These are phyloP conservation scores for Aspergillus brunneoviolaceus DNA, from an alignment of 2,329 filamentous ascomycete species.

Conservation along the genomic window DNA sequence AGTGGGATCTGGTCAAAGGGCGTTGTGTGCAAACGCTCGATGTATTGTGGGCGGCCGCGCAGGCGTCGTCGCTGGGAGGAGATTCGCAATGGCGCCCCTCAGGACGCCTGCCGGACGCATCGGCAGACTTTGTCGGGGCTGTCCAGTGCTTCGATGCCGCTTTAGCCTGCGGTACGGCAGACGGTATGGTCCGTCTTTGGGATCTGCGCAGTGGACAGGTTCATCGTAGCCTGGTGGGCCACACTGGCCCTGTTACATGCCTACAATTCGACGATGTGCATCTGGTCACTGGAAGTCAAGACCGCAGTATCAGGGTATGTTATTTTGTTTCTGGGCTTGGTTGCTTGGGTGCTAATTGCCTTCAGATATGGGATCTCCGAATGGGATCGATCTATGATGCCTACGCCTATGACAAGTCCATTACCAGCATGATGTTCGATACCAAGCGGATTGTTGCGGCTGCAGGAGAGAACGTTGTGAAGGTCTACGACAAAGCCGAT, in stretches of 20 bases:
- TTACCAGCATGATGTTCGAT: constrained; percentile 98
- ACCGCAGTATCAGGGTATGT: constrained; percentile 89
- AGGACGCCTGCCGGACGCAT: constrained; percentile 60
- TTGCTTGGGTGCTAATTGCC: constrained; percentile 20
- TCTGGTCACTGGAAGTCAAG: constrained; percentile 86
- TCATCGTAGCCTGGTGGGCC: constrained; percentile 91
- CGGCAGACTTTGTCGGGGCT: constrained; percentile 90
- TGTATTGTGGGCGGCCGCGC: constrained; percentile 95
- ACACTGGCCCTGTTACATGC: constrained; percentile 90
- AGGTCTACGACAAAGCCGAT: constrained; percentile 97
- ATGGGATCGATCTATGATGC: constrained; percentile 94
- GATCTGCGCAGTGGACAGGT: constrained; percentile 95
- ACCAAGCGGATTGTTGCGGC: constrained; percentile 83
- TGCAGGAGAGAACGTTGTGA: constrained; percentile 88
- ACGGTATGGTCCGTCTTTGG: constrained; percentile 96
- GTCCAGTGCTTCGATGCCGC: constrained; percentile 95
- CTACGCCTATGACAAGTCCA: constrained; percentile 87
- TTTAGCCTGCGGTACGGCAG: constrained; percentile 91
- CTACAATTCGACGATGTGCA: constrained; percentile 96
- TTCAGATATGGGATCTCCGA: constrained; percentile 94
- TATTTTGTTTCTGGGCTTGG: background rate
- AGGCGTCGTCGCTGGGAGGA: constrained; percentile 69
- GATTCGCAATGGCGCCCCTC: constrained; percentile 69
- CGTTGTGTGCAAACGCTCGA: constrained; percentile 96
- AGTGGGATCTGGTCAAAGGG: constrained; percentile 98